phyloP scores from a whole-genome alignment of 2,329 filamentous ascomycete species.

The Fusarium decemcellulare region DNA sequence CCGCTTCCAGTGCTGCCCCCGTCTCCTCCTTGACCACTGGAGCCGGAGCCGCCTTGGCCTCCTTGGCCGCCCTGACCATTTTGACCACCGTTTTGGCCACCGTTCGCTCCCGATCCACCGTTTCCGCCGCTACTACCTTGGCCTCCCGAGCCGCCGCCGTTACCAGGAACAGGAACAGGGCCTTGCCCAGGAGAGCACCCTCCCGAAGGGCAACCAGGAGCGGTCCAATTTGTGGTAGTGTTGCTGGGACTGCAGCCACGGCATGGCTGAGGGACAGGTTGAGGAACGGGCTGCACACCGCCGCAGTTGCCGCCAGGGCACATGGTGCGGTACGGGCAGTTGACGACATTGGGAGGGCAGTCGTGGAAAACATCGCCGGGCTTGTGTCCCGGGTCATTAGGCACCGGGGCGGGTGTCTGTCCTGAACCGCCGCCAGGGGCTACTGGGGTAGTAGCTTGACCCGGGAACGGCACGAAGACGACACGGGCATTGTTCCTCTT shows the following conservation, averaged over 20 bases:
- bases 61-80: not conserved
- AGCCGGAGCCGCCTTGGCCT: not conserved
- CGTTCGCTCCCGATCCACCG: not conserved
- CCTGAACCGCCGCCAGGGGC: not conserved
- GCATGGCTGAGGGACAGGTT: slow-evolving; percentile 33
- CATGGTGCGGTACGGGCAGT: slow-evolving; percentile 39
- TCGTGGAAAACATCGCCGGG: slow-evolving; percentile 38
- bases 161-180: slow-evolving; percentile 2
- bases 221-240: slow-evolving; percentile 35
- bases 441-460: slow-evolving; percentile 17
- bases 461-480: slow-evolving; percentile 24
- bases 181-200: slow-evolving; percentile 26
- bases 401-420: slow-evolving; percentile 13
- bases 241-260: slow-evolving; percentile 26
- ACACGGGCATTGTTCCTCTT: slow-evolving; percentile 36
- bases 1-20: not conserved
- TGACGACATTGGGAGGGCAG: slow-evolving; percentile 31
- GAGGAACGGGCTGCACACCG: not conserved
- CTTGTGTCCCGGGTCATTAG: slow-evolving; percentile 10
- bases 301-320: slow-evolving; percentile 29
- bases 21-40: slow-evolving; percentile 9
- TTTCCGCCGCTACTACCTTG: not conserved
- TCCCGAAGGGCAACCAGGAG: slow-evolving; percentile 33
- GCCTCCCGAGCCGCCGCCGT: slow-evolving; percentile 4
- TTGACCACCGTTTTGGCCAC: not conserved